A percentile compares a stretch with the other conserved stretches of the same genome.
Evolutionary conservation across 208 protist species (phyloP).

Genomic region (Acanthamoeba castellanii): DNA sequence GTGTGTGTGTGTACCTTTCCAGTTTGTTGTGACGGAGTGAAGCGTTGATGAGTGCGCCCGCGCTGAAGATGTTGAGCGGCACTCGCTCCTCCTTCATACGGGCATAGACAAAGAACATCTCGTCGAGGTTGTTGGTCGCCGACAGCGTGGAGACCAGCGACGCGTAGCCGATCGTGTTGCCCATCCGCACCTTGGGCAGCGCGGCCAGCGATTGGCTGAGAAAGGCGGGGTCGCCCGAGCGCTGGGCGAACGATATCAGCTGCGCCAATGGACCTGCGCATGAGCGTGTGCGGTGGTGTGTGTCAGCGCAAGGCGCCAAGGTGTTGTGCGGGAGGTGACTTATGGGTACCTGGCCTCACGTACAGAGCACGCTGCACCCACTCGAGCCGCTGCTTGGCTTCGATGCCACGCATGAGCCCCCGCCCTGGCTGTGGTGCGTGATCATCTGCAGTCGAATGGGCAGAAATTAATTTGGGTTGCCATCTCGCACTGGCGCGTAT

Average conservation of each 20-base stretch:
- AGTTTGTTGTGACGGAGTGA: background rate
- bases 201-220: background rate
- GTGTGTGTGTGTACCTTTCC: background rate
- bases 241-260: background rate
- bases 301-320: background rate
- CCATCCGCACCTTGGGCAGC: conserved; percentile 1
- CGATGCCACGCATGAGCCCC: too few relatives aligned
- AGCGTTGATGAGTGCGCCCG: background rate
- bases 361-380: too few relatives aligned
- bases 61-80: background rate
- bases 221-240: background rate
- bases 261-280: background rate
- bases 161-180: background rate
- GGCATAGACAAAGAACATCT: background rate
- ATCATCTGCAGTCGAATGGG: too few relatives aligned
- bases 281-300: background rate
- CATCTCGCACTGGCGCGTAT: too few relatives aligned
- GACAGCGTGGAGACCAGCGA: background rate
- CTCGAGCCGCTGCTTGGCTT: too few relatives aligned
- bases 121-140: background rate
- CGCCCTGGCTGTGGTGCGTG: too few relatives aligned
- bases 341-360: background rate
- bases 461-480: too few relatives aligned
- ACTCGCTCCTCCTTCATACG: background rate
- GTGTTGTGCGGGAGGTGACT: background rate